Evolutionary conservation across 768 basidiomycete species (phyloP), one percentile per base, ranked within the genome.

Genomic region (Tylopilus intermedius): DNA sequence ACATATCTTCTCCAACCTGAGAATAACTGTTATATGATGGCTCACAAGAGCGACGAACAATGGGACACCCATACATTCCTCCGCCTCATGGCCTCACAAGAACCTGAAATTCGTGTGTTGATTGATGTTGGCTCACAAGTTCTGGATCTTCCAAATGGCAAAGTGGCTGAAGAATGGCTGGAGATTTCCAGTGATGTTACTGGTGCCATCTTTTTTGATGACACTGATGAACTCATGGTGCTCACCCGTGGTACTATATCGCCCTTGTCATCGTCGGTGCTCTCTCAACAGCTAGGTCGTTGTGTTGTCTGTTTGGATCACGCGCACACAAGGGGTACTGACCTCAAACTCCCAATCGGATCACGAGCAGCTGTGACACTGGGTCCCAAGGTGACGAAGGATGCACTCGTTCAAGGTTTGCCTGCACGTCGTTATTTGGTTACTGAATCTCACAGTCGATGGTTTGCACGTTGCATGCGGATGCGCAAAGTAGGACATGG

Each of bases 401-500:
- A 74, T 41, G 57, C 62, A 18, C 30, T 72, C 1, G 45, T 62
- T 0, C 72, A 72, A 58, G 72, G 71, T 71, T 26, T 13, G 38
- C 30, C n/a, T n/a, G 18, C 13, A 5, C 13, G 35, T 6, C 14
- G 14, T 37, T 5, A 2, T 37, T 3, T 5, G 14, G n/a, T 45
- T 2, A 1, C n/a, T 14, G 0, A 9, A 45, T 18, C 42, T 39
- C 18, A 35, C 27, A 2, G 8, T 14, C 1, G 10, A 24, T 5
- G 9, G 15, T n/a, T 8, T 4, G 24, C 13, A 78, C 77, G 76
- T 5, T 79, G 77, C 49, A 79, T 79, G 78, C 67, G 78, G 9
- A 77, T 38, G 38, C 35, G 78, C 2, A 69, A 71, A 51, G 64
- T 78, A 2, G 78, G 77, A 9, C 61, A 37, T n/a, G 75, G 74